These are phyloP conservation scores for Epicoccum sorghinum DNA, from an alignment of 2,329 filamentous ascomycete genomes.

Conservation along the genomic window DNA sequence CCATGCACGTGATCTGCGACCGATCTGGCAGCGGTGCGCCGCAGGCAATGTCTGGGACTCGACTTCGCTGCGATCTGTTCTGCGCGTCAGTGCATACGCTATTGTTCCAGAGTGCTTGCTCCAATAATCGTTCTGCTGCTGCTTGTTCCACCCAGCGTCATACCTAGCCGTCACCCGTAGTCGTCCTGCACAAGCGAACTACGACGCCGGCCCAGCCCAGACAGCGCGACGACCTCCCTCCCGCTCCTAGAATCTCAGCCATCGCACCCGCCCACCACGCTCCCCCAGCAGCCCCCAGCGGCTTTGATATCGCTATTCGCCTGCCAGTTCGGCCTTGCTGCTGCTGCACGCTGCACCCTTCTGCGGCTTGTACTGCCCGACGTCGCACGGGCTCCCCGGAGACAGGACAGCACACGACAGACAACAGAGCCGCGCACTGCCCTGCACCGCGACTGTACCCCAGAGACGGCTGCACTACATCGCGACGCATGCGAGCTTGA, in stretches of 20 bases:
- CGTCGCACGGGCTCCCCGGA: conserved; percentile 42
- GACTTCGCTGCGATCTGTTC: not conserved
- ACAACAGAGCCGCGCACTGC: conserved; percentile 20
- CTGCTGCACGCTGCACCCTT: conserved; percentile 16
- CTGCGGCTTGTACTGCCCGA: conserved; percentile 22
- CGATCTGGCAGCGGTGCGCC: conserved; percentile 4
- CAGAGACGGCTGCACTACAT: conserved; percentile 6
- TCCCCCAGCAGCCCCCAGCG: conserved; percentile 25
- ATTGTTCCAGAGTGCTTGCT: not conserved
- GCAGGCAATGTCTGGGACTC: not conserved
- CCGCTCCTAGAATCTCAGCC: conserved; percentile 33
- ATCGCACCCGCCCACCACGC: conserved; percentile 27
- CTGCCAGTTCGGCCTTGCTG: conserved; percentile 23
- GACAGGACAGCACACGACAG: conserved; percentile 43
- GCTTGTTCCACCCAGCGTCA: conserved; percentile 10
- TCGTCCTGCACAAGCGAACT: conserved; percentile 10
- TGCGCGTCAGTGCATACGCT: not conserved
- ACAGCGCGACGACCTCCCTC: conserved; percentile 23
- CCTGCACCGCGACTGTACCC: conserved; percentile 13
- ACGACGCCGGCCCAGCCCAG: conserved; percentile 24
- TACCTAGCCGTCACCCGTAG: conserved; percentile 1
- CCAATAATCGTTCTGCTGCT: not conserved
- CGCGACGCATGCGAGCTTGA: conserved; percentile 40
- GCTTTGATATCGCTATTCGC: conserved; percentile 20
- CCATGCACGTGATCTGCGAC: conserved; percentile 4